A percentile compares a stretch with the other conserved stretches of the same genome.
Conservation (phyloP, 768 basidiomycete species). For the Auriscalpium microsporum region DNA sequence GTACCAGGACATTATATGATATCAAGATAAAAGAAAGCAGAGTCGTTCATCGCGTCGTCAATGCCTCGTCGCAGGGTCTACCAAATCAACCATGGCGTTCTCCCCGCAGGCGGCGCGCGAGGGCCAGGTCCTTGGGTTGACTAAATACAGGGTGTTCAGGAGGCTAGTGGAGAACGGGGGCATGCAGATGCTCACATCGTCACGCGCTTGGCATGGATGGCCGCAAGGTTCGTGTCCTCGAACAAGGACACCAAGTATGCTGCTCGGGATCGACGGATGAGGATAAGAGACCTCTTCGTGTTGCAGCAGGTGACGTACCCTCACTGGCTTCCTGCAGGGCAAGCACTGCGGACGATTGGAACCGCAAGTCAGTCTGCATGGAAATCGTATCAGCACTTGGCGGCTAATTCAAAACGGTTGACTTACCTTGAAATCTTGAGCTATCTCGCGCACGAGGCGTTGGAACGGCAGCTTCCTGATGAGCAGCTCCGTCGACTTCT, state of each 20-base stretch:
- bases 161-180: not conserved
- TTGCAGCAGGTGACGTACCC: slow-evolving; percentile 2
- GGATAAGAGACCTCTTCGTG: not conserved
- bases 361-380: slow-evolving; percentile 70
- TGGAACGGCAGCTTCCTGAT: slow-evolving; percentile 92
- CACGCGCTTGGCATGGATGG: slow-evolving; percentile 77
- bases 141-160: not conserved
- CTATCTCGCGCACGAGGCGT: slow-evolving; percentile 88
- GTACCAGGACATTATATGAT: too few relatives aligned
- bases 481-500: slow-evolving; percentile 85
- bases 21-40: too few relatives aligned
- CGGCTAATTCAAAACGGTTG: not conserved
- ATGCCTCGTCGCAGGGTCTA: too few relatives aligned
- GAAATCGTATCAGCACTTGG: not conserved
- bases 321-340: slow-evolving; percentile 87
- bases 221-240: slow-evolving; percentile 77
- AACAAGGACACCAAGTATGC: slow-evolving; percentile 75
- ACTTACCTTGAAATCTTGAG: slow-evolving; percentile 81
- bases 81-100: slow-evolving; percentile 32
- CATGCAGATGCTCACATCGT: slow-evolving; percentile 42
- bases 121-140: slow-evolving; percentile 76
- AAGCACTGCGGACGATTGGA: slow-evolving; percentile 90
- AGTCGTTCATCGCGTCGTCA: too few relatives aligned
- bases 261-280: not conserved
- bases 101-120: slow-evolving; percentile 78